Evolutionary conservation across 2,329 filamentous ascomycete genomes (phyloP).

Genomic region (Piedraia hortae): DNA sequence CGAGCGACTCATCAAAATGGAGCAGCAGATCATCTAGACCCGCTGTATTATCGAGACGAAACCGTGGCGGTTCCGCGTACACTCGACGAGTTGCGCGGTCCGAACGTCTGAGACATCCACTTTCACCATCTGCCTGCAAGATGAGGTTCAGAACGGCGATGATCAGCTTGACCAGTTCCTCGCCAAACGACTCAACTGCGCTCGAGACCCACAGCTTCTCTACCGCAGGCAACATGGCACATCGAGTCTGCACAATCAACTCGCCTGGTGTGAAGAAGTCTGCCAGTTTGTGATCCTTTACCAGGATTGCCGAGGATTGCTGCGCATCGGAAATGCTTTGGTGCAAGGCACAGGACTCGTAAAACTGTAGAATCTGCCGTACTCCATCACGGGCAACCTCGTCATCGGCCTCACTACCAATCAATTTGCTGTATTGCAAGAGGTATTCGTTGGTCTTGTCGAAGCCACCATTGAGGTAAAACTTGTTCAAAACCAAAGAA

Average conservation of each 20-base stretch:
- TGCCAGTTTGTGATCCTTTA: slow-evolving; percentile 17
- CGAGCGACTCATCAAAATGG: slow-evolving; percentile 35
- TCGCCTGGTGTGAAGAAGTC: slow-evolving; percentile 42
- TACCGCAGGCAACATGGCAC: slow-evolving; percentile 49
- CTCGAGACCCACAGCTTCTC: slow-evolving; percentile 61
- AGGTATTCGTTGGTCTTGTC: slow-evolving; percentile 33
- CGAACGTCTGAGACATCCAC: slow-evolving; percentile 30
- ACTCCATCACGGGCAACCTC: slow-evolving; percentile 17
- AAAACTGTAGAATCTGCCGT: slow-evolving; percentile 65
- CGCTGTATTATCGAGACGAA: slow-evolving; percentile 23
- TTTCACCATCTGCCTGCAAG: slow-evolving; percentile 49
- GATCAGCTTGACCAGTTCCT: slow-evolving; percentile 47
- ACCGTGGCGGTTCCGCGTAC: slow-evolving; percentile 21
- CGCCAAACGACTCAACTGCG: slow-evolving; percentile 55
- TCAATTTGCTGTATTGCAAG: slow-evolving; percentile 7
- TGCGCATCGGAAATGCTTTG: slow-evolving; percentile 58
- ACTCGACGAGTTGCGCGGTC: slow-evolving; percentile 28
- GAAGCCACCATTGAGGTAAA: slow-evolving; percentile 59
- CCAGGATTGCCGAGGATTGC: slow-evolving; percentile 29
- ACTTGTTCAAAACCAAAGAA: slow-evolving; percentile 58
- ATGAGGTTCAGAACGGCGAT: slow-evolving; percentile 63
- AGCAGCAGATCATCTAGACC: slow-evolving; percentile 19
- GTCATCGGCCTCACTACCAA: slow-evolving; percentile 4
- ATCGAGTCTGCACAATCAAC: slow-evolving; percentile 63
- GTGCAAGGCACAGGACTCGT: slow-evolving; percentile 43